phyloP scores from a whole-genome alignment of 1,284 basidiomycete species.

The Apiotrichum mycotoxinovorans region DNA sequence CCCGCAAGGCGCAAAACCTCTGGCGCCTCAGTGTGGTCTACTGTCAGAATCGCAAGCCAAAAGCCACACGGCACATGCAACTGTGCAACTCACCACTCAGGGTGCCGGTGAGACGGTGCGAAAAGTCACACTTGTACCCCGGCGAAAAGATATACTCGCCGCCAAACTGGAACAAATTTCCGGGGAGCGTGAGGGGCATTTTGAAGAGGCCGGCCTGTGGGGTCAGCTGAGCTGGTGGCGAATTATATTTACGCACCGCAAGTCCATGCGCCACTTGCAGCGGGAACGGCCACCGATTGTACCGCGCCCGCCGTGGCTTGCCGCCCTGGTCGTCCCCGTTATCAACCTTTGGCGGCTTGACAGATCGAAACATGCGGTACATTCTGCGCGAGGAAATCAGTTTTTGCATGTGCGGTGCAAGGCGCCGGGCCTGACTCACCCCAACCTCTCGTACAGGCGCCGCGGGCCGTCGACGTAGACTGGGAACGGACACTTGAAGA shows the following conservation, averaged over 20 bases:
- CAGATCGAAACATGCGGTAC: conserved; percentile 42
- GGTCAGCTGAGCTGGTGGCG: too few relatives aligned
- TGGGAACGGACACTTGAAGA: conserved; percentile 42
- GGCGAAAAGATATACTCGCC: conserved; percentile 47
- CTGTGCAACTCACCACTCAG: too few relatives aligned
- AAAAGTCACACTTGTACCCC: conserved; percentile 41
- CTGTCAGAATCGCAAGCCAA: conserved; percentile 18
- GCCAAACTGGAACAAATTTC: conserved; percentile 44
- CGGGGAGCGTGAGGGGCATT: conserved; percentile 39
- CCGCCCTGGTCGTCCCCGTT: conserved; percentile 19
- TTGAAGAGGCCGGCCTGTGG: conserved; percentile 38
- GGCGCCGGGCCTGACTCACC: conserved; percentile 21
- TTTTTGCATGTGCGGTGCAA: conserved; percentile 28
- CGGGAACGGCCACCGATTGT: conserved; percentile 33
- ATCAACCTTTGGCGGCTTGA: conserved; percentile 37
- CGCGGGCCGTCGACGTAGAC: conserved; percentile 30
- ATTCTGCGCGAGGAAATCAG: conserved; percentile 37
- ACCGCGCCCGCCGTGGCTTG: conserved; percentile 23
- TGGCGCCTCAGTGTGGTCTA: conserved; percentile 46
- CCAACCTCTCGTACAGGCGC: neutral
- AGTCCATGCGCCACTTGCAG: conserved; percentile 39
- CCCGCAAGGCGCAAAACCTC: conserved; percentile 19
- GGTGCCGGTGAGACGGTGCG: conserved; percentile 29
- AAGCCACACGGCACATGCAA: conserved; percentile 37
- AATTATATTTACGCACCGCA: neutral